Conservation (phyloP, 176 grass and related monocot genomes). For the Phoenix dactylifera region DNA sequence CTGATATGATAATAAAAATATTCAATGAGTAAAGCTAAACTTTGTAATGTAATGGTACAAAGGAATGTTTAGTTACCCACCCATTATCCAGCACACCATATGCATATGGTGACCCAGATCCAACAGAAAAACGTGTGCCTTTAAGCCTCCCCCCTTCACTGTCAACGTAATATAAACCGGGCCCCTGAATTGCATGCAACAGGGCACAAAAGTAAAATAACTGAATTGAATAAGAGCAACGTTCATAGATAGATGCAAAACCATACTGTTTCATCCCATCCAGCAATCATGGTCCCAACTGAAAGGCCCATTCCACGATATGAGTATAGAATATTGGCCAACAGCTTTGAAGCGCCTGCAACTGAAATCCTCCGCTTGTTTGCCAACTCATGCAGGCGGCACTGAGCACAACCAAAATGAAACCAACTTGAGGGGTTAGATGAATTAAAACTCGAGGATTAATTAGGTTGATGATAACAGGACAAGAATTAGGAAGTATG, state of each 20-base stretch:
- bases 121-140: conserved; percentile 83
- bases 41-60: neutral
- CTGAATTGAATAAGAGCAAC: no score
- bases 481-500: no score
- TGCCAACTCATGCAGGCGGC: conserved; percentile 76
- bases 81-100: conserved; percentile 83
- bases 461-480: no score
- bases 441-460: no score
- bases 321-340: conserved; percentile 86
- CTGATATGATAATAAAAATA: conserved; percentile 30
- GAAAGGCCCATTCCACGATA: conserved; percentile 87
- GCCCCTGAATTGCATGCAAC: conserved; percentile 34
- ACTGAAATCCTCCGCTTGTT: conserved; percentile 95
- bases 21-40: conserved; percentile 1
- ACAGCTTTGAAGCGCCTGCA: conserved; percentile 67
- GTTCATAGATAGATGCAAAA: no score
- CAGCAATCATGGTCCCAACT: conserved; percentile 95
- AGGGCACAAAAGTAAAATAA: no score
- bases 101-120: conserved; percentile 90
- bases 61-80: conserved; percentile 23
- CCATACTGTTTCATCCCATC: conserved; percentile 88
- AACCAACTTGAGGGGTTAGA: no score
- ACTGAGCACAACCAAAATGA: conserved; percentile 37
- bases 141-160: conserved; percentile 86
- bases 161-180: conserved; percentile 94